Evolutionary conservation across 2,329 filamentous ascomycete species (phyloP), one percentile per base, ranked within the genome.

Genomic region (Aspergillus texensis): DNA sequence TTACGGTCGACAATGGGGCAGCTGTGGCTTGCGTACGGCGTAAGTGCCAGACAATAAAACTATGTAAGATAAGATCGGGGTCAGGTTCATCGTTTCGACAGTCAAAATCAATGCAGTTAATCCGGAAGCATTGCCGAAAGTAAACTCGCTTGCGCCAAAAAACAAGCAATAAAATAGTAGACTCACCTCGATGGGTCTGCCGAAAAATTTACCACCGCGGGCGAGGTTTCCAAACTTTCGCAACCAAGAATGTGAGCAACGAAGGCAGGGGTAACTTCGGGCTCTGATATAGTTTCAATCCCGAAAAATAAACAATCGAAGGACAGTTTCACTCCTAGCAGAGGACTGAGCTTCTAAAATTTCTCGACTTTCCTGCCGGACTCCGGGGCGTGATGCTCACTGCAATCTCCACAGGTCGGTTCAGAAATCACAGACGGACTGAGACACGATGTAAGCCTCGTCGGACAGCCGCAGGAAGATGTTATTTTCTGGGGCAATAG

Each of bases 201-300:
- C 36, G 56, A 52, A 41, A 43, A 36, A 30, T n/a, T 52, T 39
- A 36, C 36, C n/a, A 41, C 45, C 50, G 60, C 56, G 56, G 39
- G 58, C 28, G 56, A 62, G 26, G 57, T 30, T 52, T 45, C 61
- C 48, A 52, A 32, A 58, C 39, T 43, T 43, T 62, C 46, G 58
- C 65, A 63, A 62, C 52, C 61, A 63, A 55, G 65, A 67, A 67
- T 67, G 65, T 54, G 61, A 65, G 56, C 36, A 58, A 60, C 26
- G 54, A 52, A 50, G 43, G 30, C 45, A 62, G 56, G 56, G 56
- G 55, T 41, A 50, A 62, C 34, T 55, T 60, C 32, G 46, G 52
- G 36, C 32, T 55, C 30, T 39, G 19, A 26, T 12, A 55, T 36
- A 19, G 21, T 55, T 21, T 39, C 32, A 28, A 59, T 39, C 21